Evolutionary conservation across 371 early-diverging fungal species (phyloP), one percentile per base, ranked within the genome.

Genomic region (Mucor lusitanicus): DNA sequence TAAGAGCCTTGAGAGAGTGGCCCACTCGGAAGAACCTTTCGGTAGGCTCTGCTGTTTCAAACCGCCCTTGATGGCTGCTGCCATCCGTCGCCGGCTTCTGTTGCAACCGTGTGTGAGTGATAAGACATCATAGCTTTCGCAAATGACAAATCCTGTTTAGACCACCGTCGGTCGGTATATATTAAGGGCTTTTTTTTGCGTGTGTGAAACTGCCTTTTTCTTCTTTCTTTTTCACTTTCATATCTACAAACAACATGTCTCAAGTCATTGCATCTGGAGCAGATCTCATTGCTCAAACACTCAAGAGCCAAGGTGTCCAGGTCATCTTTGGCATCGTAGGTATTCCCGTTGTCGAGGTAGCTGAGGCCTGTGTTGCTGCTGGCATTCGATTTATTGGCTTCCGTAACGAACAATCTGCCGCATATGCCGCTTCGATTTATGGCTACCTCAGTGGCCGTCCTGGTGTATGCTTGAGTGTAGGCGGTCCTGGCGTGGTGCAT

Each of bases 291-390:
- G 93, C 93, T 4, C 59, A 62, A 8, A 69, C 85, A 7, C 78
- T 93, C 39, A 87, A 87, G 65, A 71, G 65, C 3, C 90, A 87
- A 63, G 90, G 88, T 27, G 91, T 93, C 32, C 63, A 73, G 25
- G 88, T 90, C 0, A 81, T 92, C 4, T 94, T 94, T 78, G 94
- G 94, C 35, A 90, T 94, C 65, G 94, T 94, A n/a, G 94, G 94
- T 25, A 92, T 92, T 65, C 94, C 94, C 12, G 90, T 93, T 1
- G 85, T 93, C 48, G 89, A 90, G 65, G 72, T 91, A 12, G 91
- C 90, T 64, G 90, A 92, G 44, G 92, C 92, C n/a, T 86, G 87
- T 67, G 82, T 83, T 53, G 80, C 83, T n/a, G 85, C 80, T 53
- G 94, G 94, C 42, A 91, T 94, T 33, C 76, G 74, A 46, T 94